Conservation (phyloP, 495 filamentous ascomycete species). For the Hyaloscypha hepaticicola region DNA sequence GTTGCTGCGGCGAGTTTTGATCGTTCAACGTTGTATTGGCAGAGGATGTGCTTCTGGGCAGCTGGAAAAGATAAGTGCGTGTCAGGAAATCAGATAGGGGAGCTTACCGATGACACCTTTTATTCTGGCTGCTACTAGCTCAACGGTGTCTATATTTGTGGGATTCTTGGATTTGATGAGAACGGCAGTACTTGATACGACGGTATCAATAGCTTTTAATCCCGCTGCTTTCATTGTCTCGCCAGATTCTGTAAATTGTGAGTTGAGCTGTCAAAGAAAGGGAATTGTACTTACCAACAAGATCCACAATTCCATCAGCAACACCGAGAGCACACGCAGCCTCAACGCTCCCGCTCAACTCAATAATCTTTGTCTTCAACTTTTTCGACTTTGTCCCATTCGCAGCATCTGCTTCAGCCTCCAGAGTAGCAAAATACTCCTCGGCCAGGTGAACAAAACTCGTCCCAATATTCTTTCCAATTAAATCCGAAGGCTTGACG, state of each 20-base stretch:
- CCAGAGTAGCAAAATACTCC: constrained; percentile 78
- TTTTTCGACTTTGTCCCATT: constrained; percentile 37
- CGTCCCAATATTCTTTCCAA: constrained; percentile 93
- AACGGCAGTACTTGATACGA: constrained; percentile 80
- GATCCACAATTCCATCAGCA: constrained; percentile 94
- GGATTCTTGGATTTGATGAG: constrained; percentile 89
- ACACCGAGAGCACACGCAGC: constrained; percentile 94
- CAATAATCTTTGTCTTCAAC: constrained; percentile 81
- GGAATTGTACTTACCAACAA: constrained; percentile 69
- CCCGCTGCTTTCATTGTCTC: constrained; percentile 98
- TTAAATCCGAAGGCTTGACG: constrained; percentile 65
- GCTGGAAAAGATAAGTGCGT: constrained; percentile 42
- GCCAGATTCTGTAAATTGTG: constrained; percentile 71
- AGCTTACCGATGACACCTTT: constrained; percentile 84
- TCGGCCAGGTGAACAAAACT: constrained; percentile 84
- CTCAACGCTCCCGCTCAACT: constrained; percentile 93
- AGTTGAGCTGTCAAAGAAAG: background rate
- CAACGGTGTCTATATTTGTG: constrained; percentile 73
- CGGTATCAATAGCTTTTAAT: constrained; percentile 93
- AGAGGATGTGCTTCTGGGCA: constrained; percentile 91
- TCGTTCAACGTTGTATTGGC: constrained; percentile 91
- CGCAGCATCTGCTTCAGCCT: constrained; percentile 47
- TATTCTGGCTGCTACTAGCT: constrained; percentile 79
- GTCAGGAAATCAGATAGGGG: background rate
- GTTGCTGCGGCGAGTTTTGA: constrained; percentile 61